Evolutionary conservation across 179 eudicot species (phyloP).

Genomic region (Gypsophila paniculata): DNA sequence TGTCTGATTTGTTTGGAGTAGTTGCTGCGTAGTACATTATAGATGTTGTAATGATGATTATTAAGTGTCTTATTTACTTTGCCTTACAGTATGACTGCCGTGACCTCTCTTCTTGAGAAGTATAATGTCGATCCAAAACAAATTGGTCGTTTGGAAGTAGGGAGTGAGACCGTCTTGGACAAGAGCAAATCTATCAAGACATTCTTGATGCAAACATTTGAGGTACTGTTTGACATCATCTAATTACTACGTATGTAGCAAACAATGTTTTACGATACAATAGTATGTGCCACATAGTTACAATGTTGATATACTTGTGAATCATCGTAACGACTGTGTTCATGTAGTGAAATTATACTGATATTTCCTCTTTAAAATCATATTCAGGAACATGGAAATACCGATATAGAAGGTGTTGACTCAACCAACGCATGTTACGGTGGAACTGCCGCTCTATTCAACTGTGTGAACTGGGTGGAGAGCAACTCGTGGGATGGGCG

Average conservation of each 20-base stretch:
- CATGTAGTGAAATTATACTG: slow-evolving; percentile 3
- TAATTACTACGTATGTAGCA: slow-evolving; percentile 1
- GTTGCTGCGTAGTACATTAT: background rate
- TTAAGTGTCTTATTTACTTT: slow-evolving; percentile 10
- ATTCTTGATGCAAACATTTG: slow-evolving; percentile 89
- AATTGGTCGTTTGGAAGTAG: slow-evolving; percentile 95
- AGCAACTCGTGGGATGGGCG: slow-evolving; percentile 99
- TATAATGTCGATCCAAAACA: slow-evolving; percentile 68
- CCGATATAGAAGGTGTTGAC: slow-evolving; percentile 97
- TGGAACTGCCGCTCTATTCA: slow-evolving; percentile 95
- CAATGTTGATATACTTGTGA: too few relatives aligned
- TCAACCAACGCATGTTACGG: slow-evolving; percentile 99
- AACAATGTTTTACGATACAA: too few relatives aligned
- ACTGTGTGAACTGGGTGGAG: slow-evolving; percentile 98
- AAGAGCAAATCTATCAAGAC: slow-evolving; percentile 99
- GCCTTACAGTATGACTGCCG: slow-evolving; percentile 77
- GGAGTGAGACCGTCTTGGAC: slow-evolving; percentile 96
- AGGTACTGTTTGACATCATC: slow-evolving; percentile 42
- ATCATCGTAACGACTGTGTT: too few relatives aligned
- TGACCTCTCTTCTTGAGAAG: slow-evolving; percentile 81
- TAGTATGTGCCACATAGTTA: too few relatives aligned
- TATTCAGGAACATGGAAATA: slow-evolving; percentile 71
- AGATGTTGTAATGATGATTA: background rate
- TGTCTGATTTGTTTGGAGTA: background rate
- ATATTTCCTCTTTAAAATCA: slow-evolving; percentile 23